Percentiles rank a stretch among this genome's conserved stretches.
Conservation (phyloP, 352 stramenopile species). For the Globisporangium spinosum region DNA sequence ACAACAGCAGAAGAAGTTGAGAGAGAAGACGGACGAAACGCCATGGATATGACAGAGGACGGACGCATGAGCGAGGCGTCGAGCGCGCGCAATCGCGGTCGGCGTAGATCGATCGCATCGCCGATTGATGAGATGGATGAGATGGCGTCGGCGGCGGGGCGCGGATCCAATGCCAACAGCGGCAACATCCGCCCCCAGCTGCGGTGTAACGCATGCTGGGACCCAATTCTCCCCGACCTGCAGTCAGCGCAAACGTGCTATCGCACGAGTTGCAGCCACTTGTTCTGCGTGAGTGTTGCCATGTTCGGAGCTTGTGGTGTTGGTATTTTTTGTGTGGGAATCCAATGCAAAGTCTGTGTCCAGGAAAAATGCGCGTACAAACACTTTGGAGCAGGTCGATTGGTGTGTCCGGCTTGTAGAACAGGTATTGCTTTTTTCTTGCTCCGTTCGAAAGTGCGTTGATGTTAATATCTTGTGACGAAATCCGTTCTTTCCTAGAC, state of each 20-base stretch:
- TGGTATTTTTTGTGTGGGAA: neutral
- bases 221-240: conserved; percentile 50
- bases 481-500: conserved; percentile 24
- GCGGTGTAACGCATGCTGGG: conserved; percentile 77
- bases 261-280: conserved; percentile 66
- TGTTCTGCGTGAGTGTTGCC: conserved; percentile 55
- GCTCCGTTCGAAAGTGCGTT: neutral
- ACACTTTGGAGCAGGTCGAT: conserved; percentile 58
- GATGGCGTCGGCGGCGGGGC: conserved; percentile 17
- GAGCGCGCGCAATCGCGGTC: conserved; percentile 43
- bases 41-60: conserved; percentile 46
- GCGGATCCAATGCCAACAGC: conserved; percentile 16
- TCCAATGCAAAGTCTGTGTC: neutral
- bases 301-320: neutral
- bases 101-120: conserved; percentile 26
- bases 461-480: neutral
- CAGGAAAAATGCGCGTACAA: conserved; percentile 88
- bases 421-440: conserved; percentile 25
- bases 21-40: neutral
- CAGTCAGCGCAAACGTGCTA: conserved; percentile 79
- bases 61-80: conserved; percentile 73
- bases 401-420: conserved; percentile 60
- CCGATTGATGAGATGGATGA: conserved; percentile 51
- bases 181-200: conserved; percentile 48
- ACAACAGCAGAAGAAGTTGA: neutral